phyloP scores from a whole-genome alignment of 2,329 filamentous ascomycete species.

The Monilinia polystroma region DNA sequence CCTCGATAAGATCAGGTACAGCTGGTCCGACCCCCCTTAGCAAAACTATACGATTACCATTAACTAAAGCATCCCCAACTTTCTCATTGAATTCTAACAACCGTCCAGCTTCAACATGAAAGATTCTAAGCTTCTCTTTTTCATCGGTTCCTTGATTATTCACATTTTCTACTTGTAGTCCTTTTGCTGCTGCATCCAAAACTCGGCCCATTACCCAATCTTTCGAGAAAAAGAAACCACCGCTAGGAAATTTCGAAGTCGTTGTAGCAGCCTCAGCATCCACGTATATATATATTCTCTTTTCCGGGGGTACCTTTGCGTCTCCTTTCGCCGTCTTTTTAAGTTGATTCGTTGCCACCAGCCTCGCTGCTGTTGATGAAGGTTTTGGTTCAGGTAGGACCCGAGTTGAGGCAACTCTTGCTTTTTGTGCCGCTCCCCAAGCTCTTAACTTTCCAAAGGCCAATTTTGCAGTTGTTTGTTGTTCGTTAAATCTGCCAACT shows the following conservation, averaged over 20 bases:
- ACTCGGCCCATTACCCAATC: constrained; percentile 90
- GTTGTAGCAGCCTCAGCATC: constrained; percentile 88
- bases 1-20: constrained; percentile 66
- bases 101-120: constrained; percentile 87
- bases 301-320: constrained; percentile 73
- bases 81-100: constrained; percentile 87
- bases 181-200: constrained; percentile 73
- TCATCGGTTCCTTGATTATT: constrained; percentile 77
- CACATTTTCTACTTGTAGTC: constrained; percentile 76
- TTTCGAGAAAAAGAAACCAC: constrained; percentile 74
- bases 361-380: constrained; percentile 59
- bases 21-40: constrained; percentile 81
- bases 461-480: constrained; percentile 63
- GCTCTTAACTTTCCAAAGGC: constrained; percentile 75
- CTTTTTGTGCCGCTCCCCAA: constrained; percentile 76
- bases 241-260: constrained; percentile 76
- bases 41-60: constrained; percentile 87
- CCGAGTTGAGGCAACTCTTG: constrained; percentile 45
- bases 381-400: constrained; percentile 63
- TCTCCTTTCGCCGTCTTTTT: constrained; percentile 92
- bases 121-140: constrained; percentile 78
- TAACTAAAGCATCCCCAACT: constrained; percentile 69
- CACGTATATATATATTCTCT: constrained; percentile 85
- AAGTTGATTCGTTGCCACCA: constrained; percentile 71
- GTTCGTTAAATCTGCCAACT: constrained; percentile 46